Base-by-base conservation (phyloP, 1,284 basidiomycete species). In the Ustilago hordei region DNA sequence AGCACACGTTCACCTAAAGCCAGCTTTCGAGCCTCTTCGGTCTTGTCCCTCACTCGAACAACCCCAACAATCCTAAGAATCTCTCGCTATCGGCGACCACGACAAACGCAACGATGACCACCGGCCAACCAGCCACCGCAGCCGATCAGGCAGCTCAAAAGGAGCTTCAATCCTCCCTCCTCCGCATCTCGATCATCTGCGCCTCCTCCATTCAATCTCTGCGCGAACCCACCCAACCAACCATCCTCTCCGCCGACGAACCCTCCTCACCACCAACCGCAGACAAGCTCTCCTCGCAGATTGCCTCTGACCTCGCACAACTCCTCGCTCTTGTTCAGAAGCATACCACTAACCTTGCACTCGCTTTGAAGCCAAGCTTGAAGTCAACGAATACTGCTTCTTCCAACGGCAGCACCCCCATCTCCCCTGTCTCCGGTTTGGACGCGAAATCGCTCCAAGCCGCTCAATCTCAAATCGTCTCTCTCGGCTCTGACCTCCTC, bases 181-280 rank as follows among this genome's bases (percentile, higher is more conserved):
- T 83, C 60, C 75, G 81, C 54, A 72, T 80, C 55, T 79, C 78
- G 39, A 77, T 83, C 70, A 76, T 83, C 52, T 80, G 81, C 58
- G 80, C 81, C 23, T 75, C 81, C 31, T 83, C 81, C 38, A 70
- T 81, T 28, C 72, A 80, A 36, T 77, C 80, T 28, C 55, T 79
- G 31, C 65, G 78, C 43, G 78, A 79, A 61, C 66, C 66, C 8
- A 70, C 78, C 12, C 70, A 76, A 28, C 55, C 79, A 5, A 69
- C 64, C 23, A 64, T 70, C 31, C 62, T 79, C 12, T 48, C 69
- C 28, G 63, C 55, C 23, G 48, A 60, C 13, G 55, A 59, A 3
- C 52, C 64, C 12, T 57, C 67, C 12, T 28, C 55, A 19, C 63
- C 67, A 8, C 70, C 75, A 8, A 52, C 47, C 8, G 66, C 75